phyloP scores from a whole-genome alignment of 495 filamentous ascomycete species.

The Alectoria sarmentosa region DNA sequence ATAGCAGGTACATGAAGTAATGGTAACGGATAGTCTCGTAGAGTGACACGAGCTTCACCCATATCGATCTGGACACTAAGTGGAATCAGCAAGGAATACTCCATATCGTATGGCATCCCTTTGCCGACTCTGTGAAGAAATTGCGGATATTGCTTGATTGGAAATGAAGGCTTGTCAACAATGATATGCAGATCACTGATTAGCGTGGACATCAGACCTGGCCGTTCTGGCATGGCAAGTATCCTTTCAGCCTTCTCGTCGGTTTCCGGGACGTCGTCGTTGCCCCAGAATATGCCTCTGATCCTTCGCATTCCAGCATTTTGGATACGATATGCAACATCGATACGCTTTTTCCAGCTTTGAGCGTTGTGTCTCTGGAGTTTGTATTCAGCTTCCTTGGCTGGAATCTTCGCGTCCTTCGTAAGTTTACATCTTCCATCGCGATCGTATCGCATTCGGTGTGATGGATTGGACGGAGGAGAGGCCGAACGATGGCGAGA shows the following conservation, averaged over 20 bases:
- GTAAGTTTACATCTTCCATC: slow-evolving; percentile 65
- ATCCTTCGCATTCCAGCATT: slow-evolving; percentile 70
- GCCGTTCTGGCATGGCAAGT: slow-evolving; percentile 78
- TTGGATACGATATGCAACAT: slow-evolving; percentile 61
- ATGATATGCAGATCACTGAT: slow-evolving; percentile 80
- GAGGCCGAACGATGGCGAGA: slow-evolving; percentile 28
- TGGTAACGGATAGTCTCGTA: slow-evolving; percentile 91
- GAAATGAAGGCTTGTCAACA: slow-evolving; percentile 91
- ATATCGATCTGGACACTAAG: slow-evolving; percentile 86
- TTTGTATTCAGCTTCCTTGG: slow-evolving; percentile 64
- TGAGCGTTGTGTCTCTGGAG: slow-evolving; percentile 76
- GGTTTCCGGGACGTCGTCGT: slow-evolving; percentile 74
- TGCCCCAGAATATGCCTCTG: slow-evolving; percentile 72
- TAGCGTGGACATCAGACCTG: slow-evolving; percentile 69
- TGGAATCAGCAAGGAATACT: slow-evolving; percentile 82
- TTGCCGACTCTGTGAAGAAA: slow-evolving; percentile 89
- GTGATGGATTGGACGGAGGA: slow-evolving; percentile 21
- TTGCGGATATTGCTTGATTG: slow-evolving; percentile 65
- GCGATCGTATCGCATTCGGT: slow-evolving; percentile 70
- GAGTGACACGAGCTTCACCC: slow-evolving; percentile 76
- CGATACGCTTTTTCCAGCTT: slow-evolving; percentile 90
- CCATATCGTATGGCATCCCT: slow-evolving; percentile 85
- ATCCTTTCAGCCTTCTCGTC: slow-evolving; percentile 77
- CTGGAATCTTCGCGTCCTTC: slow-evolving; percentile 58
- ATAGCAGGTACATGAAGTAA: slow-evolving; percentile 84